These are phyloP conservation scores for Vairimorpha ceranae DNA, from an alignment of 371 early-diverging fungal genomes.

Conservation along the genomic window DNA sequence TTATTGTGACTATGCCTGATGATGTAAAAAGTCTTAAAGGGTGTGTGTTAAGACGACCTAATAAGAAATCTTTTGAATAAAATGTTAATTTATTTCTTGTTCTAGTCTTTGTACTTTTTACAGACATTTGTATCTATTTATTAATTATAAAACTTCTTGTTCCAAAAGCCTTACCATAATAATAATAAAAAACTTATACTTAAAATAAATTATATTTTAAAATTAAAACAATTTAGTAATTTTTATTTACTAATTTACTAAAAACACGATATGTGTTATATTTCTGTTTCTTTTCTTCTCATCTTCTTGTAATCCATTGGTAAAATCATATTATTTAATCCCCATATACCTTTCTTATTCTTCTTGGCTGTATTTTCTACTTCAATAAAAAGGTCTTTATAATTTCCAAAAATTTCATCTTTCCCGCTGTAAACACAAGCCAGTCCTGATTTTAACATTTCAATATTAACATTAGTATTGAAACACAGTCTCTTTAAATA, in stretches of 20 bases:
- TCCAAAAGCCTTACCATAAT: too few species aligned
- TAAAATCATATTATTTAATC: not conserved
- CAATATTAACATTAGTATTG: slow-evolving; percentile 66
- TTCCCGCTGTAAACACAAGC: slow-evolving; percentile 68
- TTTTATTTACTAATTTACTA: too few species aligned
- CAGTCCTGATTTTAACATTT: slow-evolving; percentile 67
- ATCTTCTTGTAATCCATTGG: slow-evolving; percentile 44
- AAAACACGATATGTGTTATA: too few species aligned
- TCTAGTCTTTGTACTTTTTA: too few species aligned
- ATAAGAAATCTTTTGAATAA: slow-evolving; percentile 19
- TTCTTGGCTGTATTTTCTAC: slow-evolving; percentile 65
- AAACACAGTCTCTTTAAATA: slow-evolving; percentile 61
- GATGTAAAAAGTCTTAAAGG: slow-evolving; percentile 59
- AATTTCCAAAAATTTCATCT: slow-evolving; percentile 68
- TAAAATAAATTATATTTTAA: too few species aligned
- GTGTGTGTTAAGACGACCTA: slow-evolving; percentile 42
- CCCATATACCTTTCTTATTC: slow-evolving; percentile 47
- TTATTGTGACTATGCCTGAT: slow-evolving; percentile 68
- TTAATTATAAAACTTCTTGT: too few species aligned
- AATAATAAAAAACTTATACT: too few species aligned
- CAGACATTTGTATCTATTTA: too few species aligned
- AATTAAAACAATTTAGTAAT: too few species aligned
- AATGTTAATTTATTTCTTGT: too few species aligned
- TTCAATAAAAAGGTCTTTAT: slow-evolving; percentile 62
- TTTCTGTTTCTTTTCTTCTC: not conserved